Conservation (phyloP, 2,329 filamentous ascomycete species). For the Pestalotiopsis sp. region DNA sequence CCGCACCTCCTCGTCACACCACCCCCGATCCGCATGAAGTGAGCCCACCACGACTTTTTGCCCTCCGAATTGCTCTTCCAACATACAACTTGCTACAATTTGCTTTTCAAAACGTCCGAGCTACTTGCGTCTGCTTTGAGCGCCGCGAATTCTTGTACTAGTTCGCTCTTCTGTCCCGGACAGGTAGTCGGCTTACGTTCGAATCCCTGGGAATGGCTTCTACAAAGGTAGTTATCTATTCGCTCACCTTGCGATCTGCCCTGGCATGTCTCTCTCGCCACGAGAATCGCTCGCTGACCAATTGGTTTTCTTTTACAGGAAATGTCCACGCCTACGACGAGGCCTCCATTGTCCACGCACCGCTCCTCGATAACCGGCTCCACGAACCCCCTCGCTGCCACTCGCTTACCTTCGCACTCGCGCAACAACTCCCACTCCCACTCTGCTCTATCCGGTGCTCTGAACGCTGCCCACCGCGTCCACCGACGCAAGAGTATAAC, state of each 20-base stretch:
- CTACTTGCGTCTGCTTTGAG: slow-evolving; percentile 8
- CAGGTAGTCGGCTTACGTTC: slow-evolving; percentile 17
- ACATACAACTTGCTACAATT: neutral
- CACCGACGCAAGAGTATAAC: slow-evolving; percentile 94
- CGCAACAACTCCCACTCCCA: slow-evolving; percentile 80
- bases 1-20: slow-evolving; percentile 8
- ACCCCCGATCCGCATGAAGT: slow-evolving; percentile 11
- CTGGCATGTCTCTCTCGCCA: slow-evolving; percentile 25
- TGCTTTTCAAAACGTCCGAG: slow-evolving; percentile 21
- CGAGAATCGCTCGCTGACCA: slow-evolving; percentile 40
- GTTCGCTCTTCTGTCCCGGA: neutral
- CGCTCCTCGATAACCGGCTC: slow-evolving; percentile 62
- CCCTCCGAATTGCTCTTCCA: slow-evolving; percentile 10
- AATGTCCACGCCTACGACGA: slow-evolving; percentile 66
- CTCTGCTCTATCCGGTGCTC: slow-evolving; percentile 74
- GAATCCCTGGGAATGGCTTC: slow-evolving; percentile 57
- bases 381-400: slow-evolving; percentile 58
- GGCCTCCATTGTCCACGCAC: slow-evolving; percentile 64
- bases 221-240: slow-evolving; percentile 55
- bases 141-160: neutral
- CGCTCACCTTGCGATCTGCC: slow-evolving; percentile 19
- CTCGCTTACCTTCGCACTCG: slow-evolving; percentile 63
- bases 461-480: slow-evolving; percentile 83
- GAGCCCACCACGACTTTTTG: slow-evolving; percentile 14
- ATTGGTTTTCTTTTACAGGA: slow-evolving; percentile 47